phyloP scores from a whole-genome alignment of 2,329 filamentous ascomycete genomes.

The Coniochaeta ligniaria region DNA sequence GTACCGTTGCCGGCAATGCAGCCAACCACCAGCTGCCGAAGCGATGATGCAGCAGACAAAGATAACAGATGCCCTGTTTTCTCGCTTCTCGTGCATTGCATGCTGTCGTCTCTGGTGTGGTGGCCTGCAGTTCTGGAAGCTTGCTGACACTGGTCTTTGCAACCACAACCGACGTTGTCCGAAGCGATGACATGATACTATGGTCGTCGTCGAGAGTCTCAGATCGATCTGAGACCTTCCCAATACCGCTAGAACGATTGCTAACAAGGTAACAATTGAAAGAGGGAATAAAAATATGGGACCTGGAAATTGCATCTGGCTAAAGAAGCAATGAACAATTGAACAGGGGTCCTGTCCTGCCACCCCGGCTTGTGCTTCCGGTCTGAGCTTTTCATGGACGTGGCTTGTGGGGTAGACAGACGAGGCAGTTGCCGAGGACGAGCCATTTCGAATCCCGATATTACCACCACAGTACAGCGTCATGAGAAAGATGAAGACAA shows the following conservation, averaged over 20 bases:
- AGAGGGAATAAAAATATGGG: neutral
- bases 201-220: neutral
- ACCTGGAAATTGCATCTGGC: neutral
- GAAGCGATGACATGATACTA: too few species aligned
- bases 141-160: too few species aligned
- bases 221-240: neutral
- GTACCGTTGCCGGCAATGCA: neutral
- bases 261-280: neutral
- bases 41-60: neutral
- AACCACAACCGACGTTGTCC: too few species aligned
- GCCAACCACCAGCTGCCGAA: neutral
- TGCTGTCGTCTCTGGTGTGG: neutral
- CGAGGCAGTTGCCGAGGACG: neutral
- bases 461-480: neutral
- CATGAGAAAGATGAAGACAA: neutral
- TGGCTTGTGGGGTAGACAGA: neutral
- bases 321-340: neutral
- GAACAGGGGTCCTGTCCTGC: neutral
- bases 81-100: neutral
- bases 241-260: neutral
- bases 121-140: neutral
- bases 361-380: neutral
- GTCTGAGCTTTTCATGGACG: neutral
- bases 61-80: neutral
- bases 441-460: neutral